These are phyloP conservation scores for Astrephomene gubernaculifera DNA, from an alignment of 139 green algal genomes.

Conservation along the genomic window DNA sequence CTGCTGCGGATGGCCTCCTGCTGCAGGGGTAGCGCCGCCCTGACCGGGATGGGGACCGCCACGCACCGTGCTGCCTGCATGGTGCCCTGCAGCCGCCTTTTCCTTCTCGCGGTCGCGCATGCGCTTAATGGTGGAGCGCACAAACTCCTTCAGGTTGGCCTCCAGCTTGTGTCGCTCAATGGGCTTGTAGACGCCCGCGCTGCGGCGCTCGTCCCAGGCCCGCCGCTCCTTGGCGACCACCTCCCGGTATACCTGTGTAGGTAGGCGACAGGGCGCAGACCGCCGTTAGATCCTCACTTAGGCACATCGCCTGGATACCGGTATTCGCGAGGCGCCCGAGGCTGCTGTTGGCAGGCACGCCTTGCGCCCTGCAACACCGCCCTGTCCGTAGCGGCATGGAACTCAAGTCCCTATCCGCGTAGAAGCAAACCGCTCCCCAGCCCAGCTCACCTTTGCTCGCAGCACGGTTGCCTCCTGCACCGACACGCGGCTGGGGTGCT, in stretches of 20 bases:
- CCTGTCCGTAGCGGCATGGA: no score
- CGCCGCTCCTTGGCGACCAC: slow-evolving; percentile 74
- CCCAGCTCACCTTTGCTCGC: slow-evolving; percentile 28
- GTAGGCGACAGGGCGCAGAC: no score
- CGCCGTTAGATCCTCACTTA: no score
- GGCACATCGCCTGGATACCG: no score
- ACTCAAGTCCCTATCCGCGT: no score
- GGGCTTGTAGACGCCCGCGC: slow-evolving; percentile 52
- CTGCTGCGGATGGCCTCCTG: no score
- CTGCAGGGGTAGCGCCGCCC: no score
- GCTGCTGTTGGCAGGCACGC: no score
- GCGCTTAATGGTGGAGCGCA: slow-evolving; percentile 61
- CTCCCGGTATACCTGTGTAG: slow-evolving; percentile 59
- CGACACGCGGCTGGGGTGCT: slow-evolving; percentile 69
- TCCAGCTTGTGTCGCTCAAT: slow-evolving; percentile 84
- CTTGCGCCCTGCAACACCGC: no score
- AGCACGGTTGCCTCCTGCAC: slow-evolving; percentile 22
- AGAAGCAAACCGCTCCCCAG: no score
- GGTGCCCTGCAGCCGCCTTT: not conserved
- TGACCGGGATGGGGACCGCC: no score
- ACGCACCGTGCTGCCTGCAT: not conserved
- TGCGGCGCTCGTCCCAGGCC: slow-evolving; percentile 68
- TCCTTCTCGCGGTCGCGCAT: slow-evolving; percentile 50
- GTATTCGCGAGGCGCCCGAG: no score
- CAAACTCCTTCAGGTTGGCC: slow-evolving; percentile 77